Conservation (phyloP, 2,329 filamentous ascomycete species). For the Endothia cerciana region DNA sequence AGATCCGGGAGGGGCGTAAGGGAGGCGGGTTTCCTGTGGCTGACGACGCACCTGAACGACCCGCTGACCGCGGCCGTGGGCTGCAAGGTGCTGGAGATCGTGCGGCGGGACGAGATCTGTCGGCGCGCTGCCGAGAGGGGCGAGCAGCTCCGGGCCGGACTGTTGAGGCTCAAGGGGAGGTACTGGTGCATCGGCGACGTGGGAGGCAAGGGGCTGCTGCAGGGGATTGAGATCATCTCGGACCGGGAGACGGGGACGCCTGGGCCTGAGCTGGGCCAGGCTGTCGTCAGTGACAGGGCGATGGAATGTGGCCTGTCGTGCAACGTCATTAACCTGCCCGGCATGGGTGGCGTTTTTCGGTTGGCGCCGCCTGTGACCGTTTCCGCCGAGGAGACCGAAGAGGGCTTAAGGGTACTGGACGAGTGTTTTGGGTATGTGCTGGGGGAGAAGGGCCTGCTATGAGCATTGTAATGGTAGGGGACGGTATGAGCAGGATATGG, state of each 20-base stretch:
- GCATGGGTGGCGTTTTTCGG: conserved; percentile 54
- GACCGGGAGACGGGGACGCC: conserved; percentile 47
- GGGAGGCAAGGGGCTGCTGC: conserved; percentile 53
- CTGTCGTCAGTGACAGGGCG: conserved; percentile 48
- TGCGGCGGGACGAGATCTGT: conserved; percentile 51
- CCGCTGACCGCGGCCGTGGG: conserved; percentile 57
- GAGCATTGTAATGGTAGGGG: background rate
- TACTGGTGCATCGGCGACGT: conserved; percentile 59
- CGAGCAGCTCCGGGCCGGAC: conserved; percentile 45
- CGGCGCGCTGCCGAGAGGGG: conserved; percentile 47
- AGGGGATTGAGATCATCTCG: conserved; percentile 54
- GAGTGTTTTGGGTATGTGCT: conserved; percentile 47
- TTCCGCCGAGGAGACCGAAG: conserved; percentile 46
- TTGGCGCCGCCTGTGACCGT: conserved; percentile 56
- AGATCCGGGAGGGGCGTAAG: conserved; percentile 50
- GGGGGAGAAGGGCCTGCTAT: conserved; percentile 10
- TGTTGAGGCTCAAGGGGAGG: conserved; percentile 48
- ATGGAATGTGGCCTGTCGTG: conserved; percentile 52
- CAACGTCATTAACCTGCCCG: conserved; percentile 51
- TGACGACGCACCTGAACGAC: conserved; percentile 60
- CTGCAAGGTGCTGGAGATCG: conserved; percentile 58
- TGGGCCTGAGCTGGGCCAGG: conserved; percentile 47
- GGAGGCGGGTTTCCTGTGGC: conserved; percentile 51
- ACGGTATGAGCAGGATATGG: too few species aligned
- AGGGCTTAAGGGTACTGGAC: conserved; percentile 54